phyloP scores from a whole-genome alignment of 1,139 yeast genomes.

The Entelexis sorbosivorans region DNA sequence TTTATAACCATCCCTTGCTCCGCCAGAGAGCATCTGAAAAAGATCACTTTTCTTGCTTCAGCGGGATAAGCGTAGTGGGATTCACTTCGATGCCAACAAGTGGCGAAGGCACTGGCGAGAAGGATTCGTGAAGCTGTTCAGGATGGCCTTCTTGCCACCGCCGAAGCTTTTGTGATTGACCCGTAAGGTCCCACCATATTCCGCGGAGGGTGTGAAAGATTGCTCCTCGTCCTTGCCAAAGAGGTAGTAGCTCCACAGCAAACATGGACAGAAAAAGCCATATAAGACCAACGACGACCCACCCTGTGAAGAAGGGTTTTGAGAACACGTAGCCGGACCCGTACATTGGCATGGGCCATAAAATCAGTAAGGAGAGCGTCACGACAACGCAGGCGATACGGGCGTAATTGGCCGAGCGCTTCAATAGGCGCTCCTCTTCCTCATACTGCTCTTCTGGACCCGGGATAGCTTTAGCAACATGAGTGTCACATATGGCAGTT shows the following conservation, averaged over 20 bases:
- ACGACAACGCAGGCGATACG: slow-evolving; percentile 45
- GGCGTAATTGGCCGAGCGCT: slow-evolving; percentile 42
- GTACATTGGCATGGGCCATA: slow-evolving; percentile 89
- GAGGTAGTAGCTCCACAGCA: slow-evolving; percentile 49
- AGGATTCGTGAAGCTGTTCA: slow-evolving; percentile 43
- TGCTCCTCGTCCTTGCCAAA: slow-evolving; percentile 58
- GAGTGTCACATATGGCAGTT: neutral
- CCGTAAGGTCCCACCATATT: slow-evolving; percentile 71
- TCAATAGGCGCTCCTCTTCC: slow-evolving; percentile 30
- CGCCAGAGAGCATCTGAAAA: too few species aligned
- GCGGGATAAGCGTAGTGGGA: neutral
- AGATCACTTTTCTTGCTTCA: slow-evolving; percentile 4
- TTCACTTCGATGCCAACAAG: slow-evolving; percentile 6
- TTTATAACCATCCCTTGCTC: too few species aligned
- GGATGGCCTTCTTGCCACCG: slow-evolving; percentile 66
- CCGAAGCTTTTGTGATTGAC: slow-evolving; percentile 57
- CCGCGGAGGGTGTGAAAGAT: slow-evolving; percentile 57
- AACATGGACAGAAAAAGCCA: slow-evolving; percentile 30
- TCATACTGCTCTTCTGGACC: slow-evolving; percentile 18
- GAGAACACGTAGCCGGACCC: slow-evolving; percentile 64
- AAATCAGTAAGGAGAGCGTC: slow-evolving; percentile 48
- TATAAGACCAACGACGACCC: slow-evolving; percentile 53
- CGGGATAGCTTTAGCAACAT: slow-evolving; percentile 14
- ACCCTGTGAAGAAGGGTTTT: slow-evolving; percentile 64
- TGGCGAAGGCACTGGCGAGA: slow-evolving; percentile 18